phyloP scores from a whole-genome alignment of 2,329 filamentous ascomycete genomes.

The Calonectria naviculata region DNA sequence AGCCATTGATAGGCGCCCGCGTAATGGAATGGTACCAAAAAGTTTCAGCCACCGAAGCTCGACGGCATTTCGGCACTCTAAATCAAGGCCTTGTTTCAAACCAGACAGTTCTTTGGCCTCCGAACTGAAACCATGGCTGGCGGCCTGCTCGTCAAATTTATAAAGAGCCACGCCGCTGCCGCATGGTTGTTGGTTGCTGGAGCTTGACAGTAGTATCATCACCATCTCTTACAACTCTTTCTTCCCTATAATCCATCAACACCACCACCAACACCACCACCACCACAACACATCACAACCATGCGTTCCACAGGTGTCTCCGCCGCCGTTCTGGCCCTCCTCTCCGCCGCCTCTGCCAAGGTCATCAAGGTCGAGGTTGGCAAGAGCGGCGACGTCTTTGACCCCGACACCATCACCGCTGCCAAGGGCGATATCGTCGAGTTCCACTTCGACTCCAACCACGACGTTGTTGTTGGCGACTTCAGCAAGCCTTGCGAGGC shows the following conservation, averaged over 20 bases:
- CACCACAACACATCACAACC: not conserved
- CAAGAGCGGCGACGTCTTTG: constrained; percentile 55
- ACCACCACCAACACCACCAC: not conserved
- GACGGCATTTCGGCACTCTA: not conserved
- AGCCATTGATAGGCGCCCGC: not conserved
- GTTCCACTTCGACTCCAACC: constrained; percentile 64
- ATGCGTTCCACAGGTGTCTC: not conserved
- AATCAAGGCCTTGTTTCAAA: not conserved
- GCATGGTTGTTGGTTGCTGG: not conserved
- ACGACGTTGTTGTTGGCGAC: constrained; percentile 61
- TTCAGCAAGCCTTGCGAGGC: constrained; percentile 62
- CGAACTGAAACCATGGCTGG: not conserved
- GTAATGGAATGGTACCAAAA: not conserved
- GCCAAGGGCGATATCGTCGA: constrained; percentile 60
- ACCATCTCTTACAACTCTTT: not conserved
- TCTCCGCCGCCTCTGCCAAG: constrained; percentile 37
- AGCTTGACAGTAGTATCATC: not conserved
- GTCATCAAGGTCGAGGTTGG: constrained; percentile 54
- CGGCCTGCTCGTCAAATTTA: not conserved
- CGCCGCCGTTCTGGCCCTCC: not conserved
- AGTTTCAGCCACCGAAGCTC: not conserved
- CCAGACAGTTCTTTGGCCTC: not conserved
- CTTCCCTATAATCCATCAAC: not conserved
- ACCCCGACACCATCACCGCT: constrained; percentile 56
- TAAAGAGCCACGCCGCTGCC: not conserved